Conservation (phyloP, 805 yeast species). For the Yarrowia sp. region DNA sequence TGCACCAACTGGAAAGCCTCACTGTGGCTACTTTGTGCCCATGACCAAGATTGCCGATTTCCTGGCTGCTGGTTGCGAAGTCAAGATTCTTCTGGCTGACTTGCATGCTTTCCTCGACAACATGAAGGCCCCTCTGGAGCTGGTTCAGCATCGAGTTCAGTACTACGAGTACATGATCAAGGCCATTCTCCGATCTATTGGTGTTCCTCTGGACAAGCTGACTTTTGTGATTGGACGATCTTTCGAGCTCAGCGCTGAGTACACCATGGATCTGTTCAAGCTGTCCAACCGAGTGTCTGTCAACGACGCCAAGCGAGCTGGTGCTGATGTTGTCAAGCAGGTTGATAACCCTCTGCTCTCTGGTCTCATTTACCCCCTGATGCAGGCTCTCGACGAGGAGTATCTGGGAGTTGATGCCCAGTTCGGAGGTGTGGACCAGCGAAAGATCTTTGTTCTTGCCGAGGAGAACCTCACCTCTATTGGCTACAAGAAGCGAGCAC, state of each 20-base stretch:
- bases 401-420: conserved; percentile 85
- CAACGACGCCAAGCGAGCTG: conserved; percentile 97
- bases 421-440: conserved; percentile 98
- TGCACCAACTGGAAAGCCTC: conserved; percentile 98
- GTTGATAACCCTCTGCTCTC: conserved; percentile 89
- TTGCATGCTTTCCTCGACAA: conserved; percentile 95
- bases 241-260: conserved; percentile 76
- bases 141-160: conserved; percentile 80
- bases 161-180: conserved; percentile 84
- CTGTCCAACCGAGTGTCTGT: conserved; percentile 81
- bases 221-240: conserved; percentile 81
- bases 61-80: conserved; percentile 93
- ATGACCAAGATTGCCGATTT: conserved; percentile 96
- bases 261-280: conserved; percentile 85
- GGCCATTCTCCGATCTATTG: conserved; percentile 77
- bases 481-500: conserved; percentile 97
- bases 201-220: conserved; percentile 88
- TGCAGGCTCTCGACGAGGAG: conserved; percentile 98
- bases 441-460: conserved; percentile 94
- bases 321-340: conserved; percentile 99
- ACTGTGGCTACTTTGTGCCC: conserved; percentile 97
- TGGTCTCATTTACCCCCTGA: conserved; percentile 93
- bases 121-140: conserved; percentile 96
- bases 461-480: conserved; percentile 84
- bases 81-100: conserved; percentile 87